These are phyloP conservation scores for Endocarpon pusillum DNA, from an alignment of 495 filamentous ascomycete species.

Conservation along the genomic window DNA sequence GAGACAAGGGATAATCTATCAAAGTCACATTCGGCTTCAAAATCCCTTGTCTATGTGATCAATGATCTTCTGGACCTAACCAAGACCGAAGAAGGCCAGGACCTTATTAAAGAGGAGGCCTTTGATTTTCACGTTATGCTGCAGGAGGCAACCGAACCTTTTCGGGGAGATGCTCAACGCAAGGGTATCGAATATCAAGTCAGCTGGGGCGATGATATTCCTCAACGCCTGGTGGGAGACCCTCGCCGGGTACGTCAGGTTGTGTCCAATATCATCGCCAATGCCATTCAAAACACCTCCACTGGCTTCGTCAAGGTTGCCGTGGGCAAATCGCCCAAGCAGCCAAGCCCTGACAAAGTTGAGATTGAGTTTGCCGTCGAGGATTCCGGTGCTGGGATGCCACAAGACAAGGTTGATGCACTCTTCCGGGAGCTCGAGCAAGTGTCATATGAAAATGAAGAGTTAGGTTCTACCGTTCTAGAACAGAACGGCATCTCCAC, in stretches of 20 bases:
- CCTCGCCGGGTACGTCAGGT: slow-evolving; percentile 63
- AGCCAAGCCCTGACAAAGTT: slow-evolving; percentile 22
- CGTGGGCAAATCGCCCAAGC: slow-evolving; percentile 31
- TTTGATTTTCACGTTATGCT: slow-evolving; percentile 61
- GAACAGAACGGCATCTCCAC: too few relatives aligned
- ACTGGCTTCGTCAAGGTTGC: slow-evolving; percentile 59
- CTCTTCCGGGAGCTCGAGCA: slow-evolving; percentile 83
- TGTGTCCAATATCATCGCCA: slow-evolving; percentile 66
- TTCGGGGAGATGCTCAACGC: slow-evolving; percentile 54
- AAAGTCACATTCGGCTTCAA: slow-evolving; percentile 86
- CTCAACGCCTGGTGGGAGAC: slow-evolving; percentile 59
- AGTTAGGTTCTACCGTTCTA: slow-evolving; percentile 13
- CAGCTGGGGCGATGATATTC: slow-evolving; percentile 49
- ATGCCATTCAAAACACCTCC: slow-evolving; percentile 68
- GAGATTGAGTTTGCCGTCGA: slow-evolving; percentile 57
- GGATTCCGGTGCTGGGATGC: slow-evolving; percentile 75
- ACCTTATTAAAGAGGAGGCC: slow-evolving; percentile 63
- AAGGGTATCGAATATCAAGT: slow-evolving; percentile 58
- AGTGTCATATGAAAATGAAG: slow-evolving; percentile 42
- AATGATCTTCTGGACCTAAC: slow-evolving; percentile 90
- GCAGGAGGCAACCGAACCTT: slow-evolving; percentile 58
- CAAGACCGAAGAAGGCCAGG: slow-evolving; percentile 68
- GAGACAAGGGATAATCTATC: slow-evolving; percentile 81
- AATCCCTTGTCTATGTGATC: slow-evolving; percentile 87
- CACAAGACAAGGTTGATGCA: slow-evolving; percentile 46